phyloP scores from a whole-genome alignment of 2,329 filamentous ascomycete genomes.

The Colletotrichum chlorophyti region DNA sequence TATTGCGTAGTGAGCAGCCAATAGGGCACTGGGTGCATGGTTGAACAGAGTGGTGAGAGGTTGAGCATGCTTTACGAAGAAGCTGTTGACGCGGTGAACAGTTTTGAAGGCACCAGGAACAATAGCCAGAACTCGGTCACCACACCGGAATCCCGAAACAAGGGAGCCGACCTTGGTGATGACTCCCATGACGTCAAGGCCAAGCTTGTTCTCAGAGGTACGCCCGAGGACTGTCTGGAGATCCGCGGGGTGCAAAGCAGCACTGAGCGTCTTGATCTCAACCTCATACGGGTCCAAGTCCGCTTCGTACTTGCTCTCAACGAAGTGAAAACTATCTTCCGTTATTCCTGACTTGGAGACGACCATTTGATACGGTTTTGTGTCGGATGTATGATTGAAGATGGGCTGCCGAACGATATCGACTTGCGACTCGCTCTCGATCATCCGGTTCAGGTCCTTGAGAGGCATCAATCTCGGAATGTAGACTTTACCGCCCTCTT shows the following conservation, averaged over 20 bases:
- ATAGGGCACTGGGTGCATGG: slow-evolving; percentile 42
- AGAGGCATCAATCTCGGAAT: slow-evolving; percentile 54
- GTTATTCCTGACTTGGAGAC: slow-evolving; percentile 36
- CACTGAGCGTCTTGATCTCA: slow-evolving; percentile 46
- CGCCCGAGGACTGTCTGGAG: slow-evolving; percentile 42
- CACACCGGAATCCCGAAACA: slow-evolving; percentile 39
- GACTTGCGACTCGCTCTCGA: slow-evolving; percentile 40
- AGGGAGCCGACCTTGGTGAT: slow-evolving; percentile 42
- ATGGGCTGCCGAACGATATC: background rate
- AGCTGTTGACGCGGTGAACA: slow-evolving; percentile 39
- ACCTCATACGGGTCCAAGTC: slow-evolving; percentile 42
- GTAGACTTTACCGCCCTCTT: slow-evolving; percentile 43
- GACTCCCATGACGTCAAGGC: slow-evolving; percentile 49
- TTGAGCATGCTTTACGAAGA: slow-evolving; percentile 41
- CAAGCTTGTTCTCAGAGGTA: slow-evolving; percentile 39
- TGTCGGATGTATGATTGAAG: background rate
- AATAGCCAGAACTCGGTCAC: slow-evolving; percentile 51
- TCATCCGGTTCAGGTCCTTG: slow-evolving; percentile 47
- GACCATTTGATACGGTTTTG: slow-evolving; percentile 29
- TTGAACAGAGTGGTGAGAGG: background rate
- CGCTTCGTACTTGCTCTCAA: slow-evolving; percentile 7
- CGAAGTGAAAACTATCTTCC: slow-evolving; percentile 35
- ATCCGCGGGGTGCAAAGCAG: slow-evolving; percentile 45
- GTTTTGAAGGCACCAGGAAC: slow-evolving; percentile 44
- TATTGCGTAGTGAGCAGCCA: slow-evolving; percentile 52